phyloP scores from a whole-genome alignment of 2,329 filamentous ascomycete species.

The Trichoderma citrinoviride region DNA sequence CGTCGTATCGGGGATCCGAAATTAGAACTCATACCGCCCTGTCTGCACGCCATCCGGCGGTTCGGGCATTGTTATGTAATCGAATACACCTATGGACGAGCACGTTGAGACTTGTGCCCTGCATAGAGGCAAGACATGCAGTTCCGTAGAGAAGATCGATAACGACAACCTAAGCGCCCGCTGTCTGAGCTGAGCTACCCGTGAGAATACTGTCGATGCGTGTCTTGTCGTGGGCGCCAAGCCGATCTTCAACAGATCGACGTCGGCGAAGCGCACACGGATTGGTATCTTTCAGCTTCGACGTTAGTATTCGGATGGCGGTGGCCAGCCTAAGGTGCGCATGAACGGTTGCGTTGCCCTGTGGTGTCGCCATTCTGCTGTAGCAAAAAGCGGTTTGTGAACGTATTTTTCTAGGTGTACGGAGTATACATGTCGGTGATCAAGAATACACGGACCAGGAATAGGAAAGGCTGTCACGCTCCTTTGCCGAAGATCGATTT shows the following conservation, averaged over 20 bases:
- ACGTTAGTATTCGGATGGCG: not conserved
- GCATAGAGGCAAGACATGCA: slow-evolving; percentile 4
- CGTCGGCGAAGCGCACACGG: not conserved
- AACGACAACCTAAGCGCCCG: slow-evolving; percentile 5
- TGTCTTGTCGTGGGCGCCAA: slow-evolving; percentile 2
- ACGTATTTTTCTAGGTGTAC: not conserved
- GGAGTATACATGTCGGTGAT: not conserved
- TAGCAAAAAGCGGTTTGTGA: not conserved
- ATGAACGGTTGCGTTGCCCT: not conserved
- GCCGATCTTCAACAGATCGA: not conserved
- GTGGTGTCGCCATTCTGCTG: not conserved
- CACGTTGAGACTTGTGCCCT: not conserved
- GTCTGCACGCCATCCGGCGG: not conserved
- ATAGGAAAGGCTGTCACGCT: not conserved
- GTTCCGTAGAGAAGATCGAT: not conserved
- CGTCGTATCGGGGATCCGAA: slow-evolving; percentile 17
- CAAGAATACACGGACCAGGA: not conserved
- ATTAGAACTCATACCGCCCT: slow-evolving; percentile 16
- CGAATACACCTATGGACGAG: not conserved
- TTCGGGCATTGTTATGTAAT: slow-evolving; percentile 1
- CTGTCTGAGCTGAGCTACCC: not conserved
- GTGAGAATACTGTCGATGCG: not conserved
- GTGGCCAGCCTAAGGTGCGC: not conserved
- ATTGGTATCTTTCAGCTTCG: not conserved
- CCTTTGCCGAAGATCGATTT: not conserved